Evolutionary conservation across 805 yeast species (phyloP), one percentile per base, ranked within the genome.

Genomic region (Millerozyma miso): DNA sequence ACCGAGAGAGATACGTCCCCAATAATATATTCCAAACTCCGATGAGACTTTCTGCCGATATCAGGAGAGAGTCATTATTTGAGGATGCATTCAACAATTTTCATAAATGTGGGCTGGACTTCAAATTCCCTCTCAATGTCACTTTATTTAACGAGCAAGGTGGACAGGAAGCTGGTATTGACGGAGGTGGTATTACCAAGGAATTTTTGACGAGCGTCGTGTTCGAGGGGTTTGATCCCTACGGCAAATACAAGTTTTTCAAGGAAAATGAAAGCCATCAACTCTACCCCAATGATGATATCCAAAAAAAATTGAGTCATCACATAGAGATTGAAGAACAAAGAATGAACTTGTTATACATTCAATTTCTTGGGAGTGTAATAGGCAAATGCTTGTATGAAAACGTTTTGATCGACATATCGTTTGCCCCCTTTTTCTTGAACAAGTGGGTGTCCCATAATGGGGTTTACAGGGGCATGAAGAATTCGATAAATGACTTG

Each of bases 131-230:
- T 31, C 60, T 90, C 7, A 67, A 76, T 1, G 88, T 93, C 1
- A 73, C 74, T 13, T 89, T 93, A 56, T 67, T 69, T 31, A 85
- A 87, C 53, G 77, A 84, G 43, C 79, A 81, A 63, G 95, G 90
- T 1, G 68, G 66, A 13, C 76, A 69, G 31, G 98, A 91, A 58
- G 88, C 83, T 0, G 99, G 99, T 1, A 84, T 91, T 35, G 99
- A 91, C 60, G 99, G 99, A 5, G 99, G 98, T 10, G 99, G 99
- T 1, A 69, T 91, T 18, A 90, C 97, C 0, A 90, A 91, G 59
- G 99, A 91, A 55, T 81, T 93, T 48, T 65, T 91, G 42, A 88
- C 91, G 2, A 71, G 83, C 39, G 81, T 88, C 0, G 78, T 83
- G 2, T 68, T 66, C 3, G 87, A 85, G 48, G 90, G 86, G 0